Conservation (phyloP, 2,329 filamentous ascomycete genomes). For the Cladosporium cucumerinum region DNA sequence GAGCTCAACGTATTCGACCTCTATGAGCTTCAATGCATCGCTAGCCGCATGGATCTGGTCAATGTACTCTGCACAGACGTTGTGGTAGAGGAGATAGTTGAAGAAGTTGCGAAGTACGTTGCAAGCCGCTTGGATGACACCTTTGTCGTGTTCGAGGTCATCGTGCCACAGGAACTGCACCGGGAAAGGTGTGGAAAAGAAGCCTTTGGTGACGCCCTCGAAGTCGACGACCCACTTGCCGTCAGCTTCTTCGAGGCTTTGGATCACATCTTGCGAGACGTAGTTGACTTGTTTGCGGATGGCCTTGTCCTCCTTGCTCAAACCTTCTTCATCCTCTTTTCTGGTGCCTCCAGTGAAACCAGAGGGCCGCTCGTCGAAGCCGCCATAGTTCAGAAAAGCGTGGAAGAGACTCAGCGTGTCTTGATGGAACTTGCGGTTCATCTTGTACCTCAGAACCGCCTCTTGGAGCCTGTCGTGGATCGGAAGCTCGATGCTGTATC, state of each 20-base stretch:
- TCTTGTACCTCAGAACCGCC: conserved; percentile 77
- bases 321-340: conserved; percentile 29
- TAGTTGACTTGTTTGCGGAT: conserved; percentile 52
- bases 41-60: conserved; percentile 65
- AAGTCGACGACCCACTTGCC: conserved; percentile 75
- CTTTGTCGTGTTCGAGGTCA: conserved; percentile 30
- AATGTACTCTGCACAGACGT: conserved; percentile 78
- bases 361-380: conserved; percentile 62
- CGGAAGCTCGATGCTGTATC: conserved; percentile 59
- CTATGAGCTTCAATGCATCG: conserved; percentile 62
- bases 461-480: conserved; percentile 71
- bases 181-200: conserved; percentile 48
- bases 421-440: conserved; percentile 68
- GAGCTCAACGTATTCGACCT: conserved; percentile 63
- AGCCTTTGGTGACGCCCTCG: conserved; percentile 70
- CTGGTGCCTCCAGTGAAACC: conserved; percentile 56
- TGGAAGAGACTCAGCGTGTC: conserved; percentile 65
- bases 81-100: conserved; percentile 78
- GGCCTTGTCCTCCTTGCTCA: conserved; percentile 59
- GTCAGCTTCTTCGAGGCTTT: conserved; percentile 47
- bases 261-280: conserved; percentile 47
- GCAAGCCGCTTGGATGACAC: conserved; percentile 57
- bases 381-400: conserved; percentile 79
- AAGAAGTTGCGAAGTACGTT: conserved; percentile 79
- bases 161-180: conserved; percentile 54